Conservation (phyloP, 176 grass and related monocot species). For the Carex pumila region DNA sequence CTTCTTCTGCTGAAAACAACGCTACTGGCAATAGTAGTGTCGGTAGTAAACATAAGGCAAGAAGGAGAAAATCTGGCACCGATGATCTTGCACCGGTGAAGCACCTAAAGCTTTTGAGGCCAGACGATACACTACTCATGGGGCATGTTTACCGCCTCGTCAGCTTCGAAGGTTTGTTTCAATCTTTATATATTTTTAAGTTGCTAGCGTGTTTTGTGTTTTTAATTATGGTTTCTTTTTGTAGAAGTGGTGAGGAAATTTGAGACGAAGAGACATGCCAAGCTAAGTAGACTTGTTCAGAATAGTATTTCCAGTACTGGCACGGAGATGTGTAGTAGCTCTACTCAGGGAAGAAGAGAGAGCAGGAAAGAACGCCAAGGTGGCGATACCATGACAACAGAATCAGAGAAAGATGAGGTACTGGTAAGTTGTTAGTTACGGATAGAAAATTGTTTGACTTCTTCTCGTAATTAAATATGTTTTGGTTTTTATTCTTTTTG, state of each 20-base stretch:
- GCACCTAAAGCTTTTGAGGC: slow-evolving; percentile 81
- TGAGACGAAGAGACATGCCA: slow-evolving; percentile 52
- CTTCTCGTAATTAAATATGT: neutral
- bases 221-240: neutral
- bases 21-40: neutral
- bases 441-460: neutral
- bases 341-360: neutral
- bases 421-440: neutral
- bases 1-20: neutral
- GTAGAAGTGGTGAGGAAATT: slow-evolving; percentile 62
- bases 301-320: neutral
- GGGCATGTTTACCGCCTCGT: slow-evolving; percentile 89
- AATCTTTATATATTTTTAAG: neutral
- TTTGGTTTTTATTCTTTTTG: neutral
- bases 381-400: neutral
- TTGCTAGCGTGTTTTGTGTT: neutral
- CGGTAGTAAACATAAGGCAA: neutral
- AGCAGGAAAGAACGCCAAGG: slow-evolving; percentile 2
- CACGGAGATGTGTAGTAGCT: neutral
- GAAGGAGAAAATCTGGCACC: neutral
- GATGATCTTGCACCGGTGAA: slow-evolving; percentile 30
- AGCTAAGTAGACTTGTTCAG: slow-evolving; percentile 15
- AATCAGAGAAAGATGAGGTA: slow-evolving; percentile 14
- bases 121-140: slow-evolving; percentile 55
- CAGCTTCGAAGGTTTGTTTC: slow-evolving; percentile 76